Evolutionary conservation across 148 eudicot genomes (phyloP).

Genomic region (Rheum nobile): DNA sequence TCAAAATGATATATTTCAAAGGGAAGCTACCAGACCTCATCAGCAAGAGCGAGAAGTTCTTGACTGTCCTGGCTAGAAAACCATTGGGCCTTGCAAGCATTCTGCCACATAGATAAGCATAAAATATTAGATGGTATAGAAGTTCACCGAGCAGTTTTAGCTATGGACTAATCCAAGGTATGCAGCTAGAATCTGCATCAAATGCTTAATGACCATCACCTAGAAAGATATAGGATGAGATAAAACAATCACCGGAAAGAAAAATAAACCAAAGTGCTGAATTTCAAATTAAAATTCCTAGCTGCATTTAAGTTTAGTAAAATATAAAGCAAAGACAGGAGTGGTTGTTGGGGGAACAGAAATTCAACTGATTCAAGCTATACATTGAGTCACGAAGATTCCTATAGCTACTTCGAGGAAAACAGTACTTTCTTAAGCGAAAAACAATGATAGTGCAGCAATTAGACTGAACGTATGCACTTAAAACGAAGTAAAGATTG

Average conservation of each 20-base stretch:
- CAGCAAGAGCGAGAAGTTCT: conserved; percentile 53
- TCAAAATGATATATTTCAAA: neutral
- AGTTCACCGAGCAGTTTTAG: neutral
- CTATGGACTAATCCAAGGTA: neutral
- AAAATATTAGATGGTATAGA: neutral
- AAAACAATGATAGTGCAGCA: neutral
- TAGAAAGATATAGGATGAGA: neutral
- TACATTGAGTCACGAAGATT: neutral
- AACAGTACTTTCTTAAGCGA: neutral
- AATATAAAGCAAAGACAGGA: neutral
- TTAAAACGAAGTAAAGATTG: neutral
- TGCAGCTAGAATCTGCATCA: neutral
- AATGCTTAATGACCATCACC: neutral
- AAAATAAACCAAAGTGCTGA: neutral
- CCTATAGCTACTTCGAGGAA: neutral
- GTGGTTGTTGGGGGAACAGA: neutral
- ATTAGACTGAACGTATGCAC: neutral
- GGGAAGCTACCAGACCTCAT: conserved; percentile 37
- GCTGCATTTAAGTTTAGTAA: neutral
- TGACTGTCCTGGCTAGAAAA: conserved; percentile 39
- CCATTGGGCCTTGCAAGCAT: conserved; percentile 80
- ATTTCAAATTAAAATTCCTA: neutral
- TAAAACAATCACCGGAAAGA: neutral
- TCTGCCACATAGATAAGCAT: conserved; percentile 24
- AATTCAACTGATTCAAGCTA: neutral